phyloP scores from a whole-genome alignment of 2,329 filamentous ascomycete species.

The Chaetomium olivaceum region DNA sequence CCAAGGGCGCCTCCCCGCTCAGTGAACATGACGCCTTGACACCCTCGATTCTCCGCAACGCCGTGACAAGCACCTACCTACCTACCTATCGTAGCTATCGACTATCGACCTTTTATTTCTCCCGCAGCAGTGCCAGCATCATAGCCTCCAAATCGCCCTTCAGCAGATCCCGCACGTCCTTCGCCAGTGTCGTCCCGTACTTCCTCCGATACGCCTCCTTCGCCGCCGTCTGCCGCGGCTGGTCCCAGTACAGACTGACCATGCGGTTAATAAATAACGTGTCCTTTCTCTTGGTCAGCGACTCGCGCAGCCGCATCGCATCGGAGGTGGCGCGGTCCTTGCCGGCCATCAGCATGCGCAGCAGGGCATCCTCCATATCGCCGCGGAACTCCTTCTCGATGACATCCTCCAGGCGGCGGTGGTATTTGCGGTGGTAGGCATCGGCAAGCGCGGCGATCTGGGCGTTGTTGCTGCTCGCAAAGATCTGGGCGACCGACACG shows the following conservation, averaged over 20 bases:
- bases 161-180: conserved; percentile 2
- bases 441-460: conserved; percentile 80
- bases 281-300: conserved; percentile 11
- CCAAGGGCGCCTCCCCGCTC: too few relatives aligned
- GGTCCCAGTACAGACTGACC: conserved; percentile 10
- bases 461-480: conserved; percentile 72
- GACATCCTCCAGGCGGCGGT: conserved; percentile 66
- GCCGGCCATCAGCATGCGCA: conserved; percentile 39
- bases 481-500: conserved; percentile 72
- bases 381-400: conserved; percentile 82
- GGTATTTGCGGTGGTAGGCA: conserved; percentile 71
- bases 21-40: too few relatives aligned
- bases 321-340: not conserved
- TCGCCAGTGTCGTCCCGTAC: not conserved
- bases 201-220: conserved; percentile 13
- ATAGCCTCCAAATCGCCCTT: conserved; percentile 13
- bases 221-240: conserved; percentile 5
- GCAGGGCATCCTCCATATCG: conserved; percentile 83
- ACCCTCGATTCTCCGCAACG: not conserved
- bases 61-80: not conserved
- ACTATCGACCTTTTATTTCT: not conserved
- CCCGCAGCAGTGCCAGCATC: conserved; percentile 5
- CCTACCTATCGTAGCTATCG: too few relatives aligned
- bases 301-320: conserved; percentile 5
- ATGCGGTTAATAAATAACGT: conserved; percentile 11